Percentiles rank a stretch among this genome's conserved stretches.
Evolutionary conservation across 2,329 filamentous ascomycete species (phyloP).

Genomic region (Cercospora beticola): DNA sequence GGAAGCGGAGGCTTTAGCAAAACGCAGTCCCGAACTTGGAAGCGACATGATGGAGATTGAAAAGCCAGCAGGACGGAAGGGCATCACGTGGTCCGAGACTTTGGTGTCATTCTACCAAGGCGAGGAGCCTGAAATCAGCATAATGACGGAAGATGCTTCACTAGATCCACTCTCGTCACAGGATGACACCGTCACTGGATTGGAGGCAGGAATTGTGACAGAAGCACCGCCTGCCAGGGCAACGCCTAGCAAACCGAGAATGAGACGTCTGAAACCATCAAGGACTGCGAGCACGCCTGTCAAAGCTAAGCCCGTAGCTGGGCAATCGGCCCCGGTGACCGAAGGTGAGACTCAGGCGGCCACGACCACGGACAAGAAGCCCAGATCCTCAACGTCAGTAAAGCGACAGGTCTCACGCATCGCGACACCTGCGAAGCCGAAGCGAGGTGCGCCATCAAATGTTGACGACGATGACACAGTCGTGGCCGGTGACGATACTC

Average conservation of each 20-base stretch:
- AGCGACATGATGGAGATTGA: constrained; percentile 19
- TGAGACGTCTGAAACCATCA: constrained; percentile 29
- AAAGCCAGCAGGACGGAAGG: constrained; percentile 33
- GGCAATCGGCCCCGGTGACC: not conserved
- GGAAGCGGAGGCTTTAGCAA: constrained; percentile 18
- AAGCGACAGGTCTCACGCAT: constrained; percentile 36
- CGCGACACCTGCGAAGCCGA: constrained; percentile 38
- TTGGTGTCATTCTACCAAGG: constrained; percentile 48
- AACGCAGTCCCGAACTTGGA: constrained; percentile 11
- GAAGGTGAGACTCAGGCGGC: not conserved
- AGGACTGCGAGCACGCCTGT: constrained; percentile 27
- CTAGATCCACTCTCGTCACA: constrained; percentile 6
- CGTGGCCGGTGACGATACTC: not conserved
- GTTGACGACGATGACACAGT: not conserved
- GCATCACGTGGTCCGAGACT: constrained; percentile 49
- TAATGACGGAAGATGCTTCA: constrained; percentile 28
- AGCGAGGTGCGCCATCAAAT: not conserved
- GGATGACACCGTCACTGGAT: not conserved
- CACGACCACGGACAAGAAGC: not conserved
- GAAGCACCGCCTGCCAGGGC: constrained; percentile 26
- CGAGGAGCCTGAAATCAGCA: constrained; percentile 22
- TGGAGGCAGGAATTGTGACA: constrained; percentile 4
- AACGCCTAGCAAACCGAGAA: constrained; percentile 36
- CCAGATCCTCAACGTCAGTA: constrained; percentile 1
- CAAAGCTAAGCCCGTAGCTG: constrained; percentile 14